Evolutionary conservation across 805 yeast species (phyloP), one percentile per base, ranked within the genome.

Genomic region (Wickerhamiella lipophila): DNA sequence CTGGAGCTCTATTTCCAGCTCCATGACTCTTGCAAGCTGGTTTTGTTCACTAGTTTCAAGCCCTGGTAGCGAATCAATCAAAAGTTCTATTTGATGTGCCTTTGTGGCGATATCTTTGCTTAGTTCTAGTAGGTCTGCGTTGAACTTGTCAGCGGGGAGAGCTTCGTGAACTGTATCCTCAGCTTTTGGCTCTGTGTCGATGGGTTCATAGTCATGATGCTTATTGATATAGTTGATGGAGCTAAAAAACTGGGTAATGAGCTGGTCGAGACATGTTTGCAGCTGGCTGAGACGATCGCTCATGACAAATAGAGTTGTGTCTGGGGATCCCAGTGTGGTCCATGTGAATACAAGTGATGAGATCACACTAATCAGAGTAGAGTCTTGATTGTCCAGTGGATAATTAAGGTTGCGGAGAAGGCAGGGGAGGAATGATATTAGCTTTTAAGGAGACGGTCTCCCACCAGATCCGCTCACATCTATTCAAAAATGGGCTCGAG

Each of bases 21-120:
- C 69, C 46, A 73, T 74, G 15, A 89, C 83, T 51, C 73, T 72
- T 23, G 67, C 65, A 61, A 87, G 62, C 64, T 88, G 97, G 49
- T 77, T 80, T 41, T 72, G 75, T 21, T 83, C 82, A 1, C 88
- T 77, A 1, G 82, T 88, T 7, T 94, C 96, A 2, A 86, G 84
- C 11, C 96, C 97, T 0, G 98, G 98, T 39, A 89, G 68, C 2
- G 94, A 78, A 60, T 84, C 94, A 35, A 89, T 87, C 23, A 89
- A 74, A 58, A 83, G 79, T 35, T 84, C 75, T 13, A 89, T 83
- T 62, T 92, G 97, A 57, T 94, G 75, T 4, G 94, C 77, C 60
- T 88, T 88, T 50, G 86, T 65, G 22, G 88, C 83, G 7, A 89
- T 74, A 60, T 89, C 98, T 0, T 83, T 77, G 1, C 95, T 76